Conservation (phyloP, 208 protist genomes). For the Crithidia sp. region DNA sequence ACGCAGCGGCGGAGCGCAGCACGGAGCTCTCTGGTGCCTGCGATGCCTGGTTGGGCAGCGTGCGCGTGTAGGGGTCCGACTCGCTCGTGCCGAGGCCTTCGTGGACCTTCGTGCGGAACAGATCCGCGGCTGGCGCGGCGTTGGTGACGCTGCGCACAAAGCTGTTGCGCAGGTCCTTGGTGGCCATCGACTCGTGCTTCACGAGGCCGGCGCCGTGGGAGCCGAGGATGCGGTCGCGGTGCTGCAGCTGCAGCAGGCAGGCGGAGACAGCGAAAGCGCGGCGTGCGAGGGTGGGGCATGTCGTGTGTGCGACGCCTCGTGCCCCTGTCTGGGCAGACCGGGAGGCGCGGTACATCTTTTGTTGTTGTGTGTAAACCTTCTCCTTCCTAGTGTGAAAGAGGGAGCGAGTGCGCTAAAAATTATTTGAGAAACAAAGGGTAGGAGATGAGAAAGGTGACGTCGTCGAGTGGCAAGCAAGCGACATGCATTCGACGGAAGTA, state of each 20-base stretch:
- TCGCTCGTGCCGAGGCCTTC: conserved; percentile 79
- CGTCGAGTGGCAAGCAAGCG: background rate
- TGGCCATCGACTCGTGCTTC: conserved; percentile 61
- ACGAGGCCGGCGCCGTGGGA: conserved; percentile 77
- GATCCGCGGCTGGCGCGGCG: conserved; percentile 69
- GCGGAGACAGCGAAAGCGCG: conserved; percentile 22
- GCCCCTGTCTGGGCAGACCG: background rate
- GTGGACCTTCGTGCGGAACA: conserved; percentile 77
- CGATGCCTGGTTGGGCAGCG: conserved; percentile 73
- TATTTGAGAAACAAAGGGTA: background rate
- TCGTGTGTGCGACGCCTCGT: background rate
- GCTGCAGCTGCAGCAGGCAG: conserved; percentile 42
- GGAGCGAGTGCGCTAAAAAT: too few species aligned
- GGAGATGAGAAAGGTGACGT: background rate
- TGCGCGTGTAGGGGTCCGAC: conserved; percentile 78
- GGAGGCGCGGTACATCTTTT: conserved; percentile 8
- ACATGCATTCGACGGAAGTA: too few species aligned
- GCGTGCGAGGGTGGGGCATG: background rate
- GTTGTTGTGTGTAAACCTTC: background rate
- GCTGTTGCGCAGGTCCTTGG: conserved; percentile 15
- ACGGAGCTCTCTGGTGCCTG: conserved; percentile 64
- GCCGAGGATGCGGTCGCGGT: conserved; percentile 55
- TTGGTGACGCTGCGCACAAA: conserved; percentile 37
- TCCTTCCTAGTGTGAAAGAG: too few species aligned
- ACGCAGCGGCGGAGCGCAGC: conserved; percentile 27